These are phyloP conservation scores for Mycena vitilis DNA, from an alignment of 768 basidiomycete genomes.

Conservation along the genomic window DNA sequence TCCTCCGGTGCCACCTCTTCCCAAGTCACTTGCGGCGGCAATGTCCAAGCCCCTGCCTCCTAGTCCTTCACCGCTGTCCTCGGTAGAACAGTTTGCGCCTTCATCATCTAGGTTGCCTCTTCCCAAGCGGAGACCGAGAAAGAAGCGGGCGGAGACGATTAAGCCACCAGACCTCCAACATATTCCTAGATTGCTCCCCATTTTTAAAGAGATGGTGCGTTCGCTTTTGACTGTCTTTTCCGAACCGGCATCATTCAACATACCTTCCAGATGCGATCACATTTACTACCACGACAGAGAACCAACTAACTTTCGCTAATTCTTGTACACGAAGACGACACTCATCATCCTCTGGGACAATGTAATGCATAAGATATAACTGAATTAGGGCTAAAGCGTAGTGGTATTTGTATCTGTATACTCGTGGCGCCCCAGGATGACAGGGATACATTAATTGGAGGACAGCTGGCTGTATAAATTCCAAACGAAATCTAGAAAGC, in stretches of 20 bases:
- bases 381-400: constrained; percentile 19
- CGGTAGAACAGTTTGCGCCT: constrained; percentile 35
- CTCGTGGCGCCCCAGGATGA: neutral
- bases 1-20: constrained; percentile 57
- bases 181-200: constrained; percentile 84
- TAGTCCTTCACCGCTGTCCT: constrained; percentile 43
- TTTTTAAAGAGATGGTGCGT: constrained; percentile 93
- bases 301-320: constrained; percentile 25
- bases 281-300: constrained; percentile 29
- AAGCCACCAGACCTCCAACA: constrained; percentile 82
- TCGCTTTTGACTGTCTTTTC: too few relatives aligned
- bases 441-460: neutral
- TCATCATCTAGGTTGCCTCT: constrained; percentile 32
- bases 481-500: constrained; percentile 50
- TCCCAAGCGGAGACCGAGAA: constrained; percentile 50
- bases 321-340: neutral
- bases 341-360: neutral
- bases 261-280: constrained; percentile 29
- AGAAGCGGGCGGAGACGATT: constrained; percentile 56
- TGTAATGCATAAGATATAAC: constrained; percentile 4
- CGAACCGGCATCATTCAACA: neutral
- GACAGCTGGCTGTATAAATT: neutral
- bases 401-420: constrained; percentile 16
- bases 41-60: constrained; percentile 58
- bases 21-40: constrained; percentile 46